phyloP scores from a whole-genome alignment of 257 asterid genomes.

The Penstemon davidsonii region DNA sequence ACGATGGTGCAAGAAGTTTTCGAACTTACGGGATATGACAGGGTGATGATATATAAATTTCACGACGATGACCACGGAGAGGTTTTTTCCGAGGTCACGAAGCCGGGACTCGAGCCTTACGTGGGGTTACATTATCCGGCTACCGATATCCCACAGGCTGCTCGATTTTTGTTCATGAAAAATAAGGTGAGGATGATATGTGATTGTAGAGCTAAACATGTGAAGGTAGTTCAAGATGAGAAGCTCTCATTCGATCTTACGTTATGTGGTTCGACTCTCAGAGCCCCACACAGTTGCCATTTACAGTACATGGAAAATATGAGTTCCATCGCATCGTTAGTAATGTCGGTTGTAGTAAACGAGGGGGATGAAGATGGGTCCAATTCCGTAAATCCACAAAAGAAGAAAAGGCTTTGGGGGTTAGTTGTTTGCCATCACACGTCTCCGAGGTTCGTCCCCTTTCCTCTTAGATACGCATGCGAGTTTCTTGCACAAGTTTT shows the following conservation, averaged over 20 bases:
- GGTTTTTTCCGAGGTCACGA: conserved; percentile 78
- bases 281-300: conserved; percentile 96
- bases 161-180: conserved; percentile 92
- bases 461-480: conserved; percentile 93
- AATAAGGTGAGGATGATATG: conserved; percentile 95
- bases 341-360: conserved; percentile 84
- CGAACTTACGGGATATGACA: conserved; percentile 91
- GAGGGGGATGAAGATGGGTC: conserved; percentile 75
- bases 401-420: conserved; percentile 89
- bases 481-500: conserved; percentile 94
- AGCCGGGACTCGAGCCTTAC: conserved; percentile 89
- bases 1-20: conserved; percentile 90
- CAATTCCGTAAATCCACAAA: conserved; percentile 40
- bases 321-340: conserved; percentile 89
- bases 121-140: conserved; percentile 93
- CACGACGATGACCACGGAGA: conserved; percentile 99
- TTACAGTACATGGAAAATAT: conserved; percentile 92
- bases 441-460: conserved; percentile 92
- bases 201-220: conserved; percentile 78
- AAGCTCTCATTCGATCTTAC: conserved; percentile 77
- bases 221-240: conserved; percentile 76
- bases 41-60: conserved; percentile 89
- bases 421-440: conserved; percentile 93
- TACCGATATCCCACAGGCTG: conserved; percentile 96
- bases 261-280: conserved; percentile 81